A percentile compares a stretch with the other conserved stretches of the same genome.
Evolutionary conservation across 129 eudicot genomes (phyloP).

Genomic region (Tagetes patula): DNA sequence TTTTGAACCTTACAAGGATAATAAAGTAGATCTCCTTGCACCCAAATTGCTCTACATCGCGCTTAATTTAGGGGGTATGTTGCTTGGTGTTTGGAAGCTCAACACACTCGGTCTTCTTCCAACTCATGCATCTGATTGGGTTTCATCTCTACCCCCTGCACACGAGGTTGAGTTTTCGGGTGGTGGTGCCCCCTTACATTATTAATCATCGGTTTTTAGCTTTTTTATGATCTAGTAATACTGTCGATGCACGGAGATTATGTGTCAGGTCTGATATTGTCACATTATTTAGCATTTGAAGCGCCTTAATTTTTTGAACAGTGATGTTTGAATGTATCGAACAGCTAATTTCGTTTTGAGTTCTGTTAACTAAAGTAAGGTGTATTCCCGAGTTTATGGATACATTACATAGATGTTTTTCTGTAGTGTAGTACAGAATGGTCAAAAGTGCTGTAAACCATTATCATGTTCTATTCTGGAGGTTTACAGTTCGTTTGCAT

Average conservation of each 20-base stretch:
- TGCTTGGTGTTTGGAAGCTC: conserved; percentile 90
- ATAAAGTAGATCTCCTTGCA: conserved; percentile 71
- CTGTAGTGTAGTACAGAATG: no score
- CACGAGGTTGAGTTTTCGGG: conserved; percentile 84
- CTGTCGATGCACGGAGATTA: background rate
- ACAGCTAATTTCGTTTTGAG: background rate
- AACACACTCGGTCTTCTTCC: conserved; percentile 95
- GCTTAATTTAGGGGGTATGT: conserved; percentile 71
- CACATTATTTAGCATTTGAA: conserved; percentile 17
- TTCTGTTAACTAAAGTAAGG: background rate
- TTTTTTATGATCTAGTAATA: conserved; percentile 1
- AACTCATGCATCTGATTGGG: conserved; percentile 96
- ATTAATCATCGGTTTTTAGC: background rate
- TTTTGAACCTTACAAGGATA: conserved; percentile 88
- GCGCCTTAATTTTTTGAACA: conserved; percentile 9
- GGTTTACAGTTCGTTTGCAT: no score
- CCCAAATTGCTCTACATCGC: conserved; percentile 76
- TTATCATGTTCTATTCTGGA: no score
- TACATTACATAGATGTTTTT: no score
- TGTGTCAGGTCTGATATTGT: conserved; percentile 9
- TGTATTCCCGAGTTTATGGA: no score
- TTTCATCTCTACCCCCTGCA: conserved; percentile 91
- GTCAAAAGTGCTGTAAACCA: no score
- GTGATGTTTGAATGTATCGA: background rate
- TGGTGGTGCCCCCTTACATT: conserved; percentile 53